Evolutionary conservation across 2,329 filamentous ascomycete species (phyloP).

Genomic region (Byssoonygena ceratinophila): DNA sequence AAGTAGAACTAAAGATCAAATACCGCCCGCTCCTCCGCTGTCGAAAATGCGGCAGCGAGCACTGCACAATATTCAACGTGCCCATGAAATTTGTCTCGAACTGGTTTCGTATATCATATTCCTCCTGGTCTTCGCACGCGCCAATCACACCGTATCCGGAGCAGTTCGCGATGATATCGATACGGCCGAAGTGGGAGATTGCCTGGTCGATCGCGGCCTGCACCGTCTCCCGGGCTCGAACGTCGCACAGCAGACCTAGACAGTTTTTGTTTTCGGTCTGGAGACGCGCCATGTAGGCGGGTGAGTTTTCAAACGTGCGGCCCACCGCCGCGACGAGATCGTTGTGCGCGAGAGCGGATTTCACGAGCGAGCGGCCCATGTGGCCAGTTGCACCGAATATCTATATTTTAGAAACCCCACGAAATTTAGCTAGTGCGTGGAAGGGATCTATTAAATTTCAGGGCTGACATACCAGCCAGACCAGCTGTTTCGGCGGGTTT

Average conservation of each 20-base stretch:
- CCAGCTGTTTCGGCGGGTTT: constrained; percentile 60
- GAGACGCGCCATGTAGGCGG: constrained; percentile 60
- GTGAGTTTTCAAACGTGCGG: constrained; percentile 64
- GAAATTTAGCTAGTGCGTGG: not conserved
- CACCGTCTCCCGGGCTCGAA: constrained; percentile 71
- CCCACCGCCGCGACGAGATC: constrained; percentile 83
- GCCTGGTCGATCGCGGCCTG: constrained; percentile 58
- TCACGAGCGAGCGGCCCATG: constrained; percentile 83
- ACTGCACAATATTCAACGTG: constrained; percentile 82
- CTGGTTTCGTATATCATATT: constrained; percentile 86
- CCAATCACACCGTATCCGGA: constrained; percentile 93
- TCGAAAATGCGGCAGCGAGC: constrained; percentile 78
- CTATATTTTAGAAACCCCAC: no score
- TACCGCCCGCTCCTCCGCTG: constrained; percentile 67
- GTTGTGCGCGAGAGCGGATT: constrained; percentile 65
- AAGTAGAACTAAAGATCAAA: constrained; percentile 87
- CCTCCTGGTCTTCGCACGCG: constrained; percentile 91
- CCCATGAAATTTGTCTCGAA: constrained; percentile 98
- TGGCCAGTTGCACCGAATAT: constrained; percentile 96
- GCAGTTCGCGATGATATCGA: constrained; percentile 88
- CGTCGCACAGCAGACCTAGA: constrained; percentile 77
- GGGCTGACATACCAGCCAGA: constrained; percentile 70
- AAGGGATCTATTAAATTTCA: no score
- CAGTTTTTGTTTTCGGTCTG: constrained; percentile 52
- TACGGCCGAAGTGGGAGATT: constrained; percentile 62